Base-by-base conservation (phyloP, 345 rosid genomes). In the Hibiscus trionum region DNA sequence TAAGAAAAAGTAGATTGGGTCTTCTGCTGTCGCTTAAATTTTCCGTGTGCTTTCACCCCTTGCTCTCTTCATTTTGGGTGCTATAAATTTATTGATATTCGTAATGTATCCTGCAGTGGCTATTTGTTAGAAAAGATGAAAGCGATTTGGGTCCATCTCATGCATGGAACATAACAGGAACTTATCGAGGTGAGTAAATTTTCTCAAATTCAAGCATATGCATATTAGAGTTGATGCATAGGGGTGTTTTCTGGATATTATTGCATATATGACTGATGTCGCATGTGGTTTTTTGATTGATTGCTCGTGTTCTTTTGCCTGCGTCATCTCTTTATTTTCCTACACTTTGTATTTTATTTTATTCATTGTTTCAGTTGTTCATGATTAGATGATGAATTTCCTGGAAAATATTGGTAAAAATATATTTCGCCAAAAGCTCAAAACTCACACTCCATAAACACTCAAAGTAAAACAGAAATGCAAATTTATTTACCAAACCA, bases 161-260 rank as follows among this genome's bases (percentile, higher is more conserved):
- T n/a, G 81, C 83, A 4, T 95, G 99, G 99, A 95, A 95, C 75
- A 89, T 95, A 76, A 92, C 97, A 14, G 99, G 99, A 83, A 92
- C 99, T 62, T 95, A 92, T 80, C 85, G 88, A 92, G 99, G 99
- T 95, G 64, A 72, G 85, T 80, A 61, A 80, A 33, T 78, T 37
- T 66, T 60, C 56, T 73, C 37, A 16, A 33, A 69, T 55, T 67
- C 39, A 35, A 11, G 29, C 55, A 46, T 61, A 31, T 46, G 19
- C 39, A 39, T 21, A 21, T 56, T 9, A 2, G 50, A 39, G 33
- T 58, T 58, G 9, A 3, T 68, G 53, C 19, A 7, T 66, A 14
- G 12, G 19, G 15, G 26, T 46, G 7, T 59, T 71, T 31, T 14
- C 44, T 29, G 29, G 52, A 50, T 35, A 62, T 37, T 73, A 11